Base-by-base conservation (phyloP, 2,329 filamentous ascomycete genomes). In the Neofusicoccum parvum region DNA sequence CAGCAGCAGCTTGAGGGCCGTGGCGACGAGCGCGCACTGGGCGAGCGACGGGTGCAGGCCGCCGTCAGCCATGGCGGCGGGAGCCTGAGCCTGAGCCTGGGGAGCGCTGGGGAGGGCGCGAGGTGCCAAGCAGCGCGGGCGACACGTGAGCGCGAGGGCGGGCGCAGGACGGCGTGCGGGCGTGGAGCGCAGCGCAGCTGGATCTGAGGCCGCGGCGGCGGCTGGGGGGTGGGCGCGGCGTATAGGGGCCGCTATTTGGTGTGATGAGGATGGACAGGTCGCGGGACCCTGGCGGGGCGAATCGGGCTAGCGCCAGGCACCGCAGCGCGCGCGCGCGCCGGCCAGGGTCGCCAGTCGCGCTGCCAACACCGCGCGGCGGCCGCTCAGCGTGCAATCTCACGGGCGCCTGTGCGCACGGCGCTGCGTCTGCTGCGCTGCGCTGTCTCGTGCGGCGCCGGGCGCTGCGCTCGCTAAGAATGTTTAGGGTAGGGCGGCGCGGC, bases 1-100 rank as follows among this genome's bases (percentile, higher is more conserved):
- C 65, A 98, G 85, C 67, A 98, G 87, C 68, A 97, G 83, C 82
- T 98, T 98, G 78, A 98, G 87, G 39, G 93, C 92, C 27, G 91
- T 90, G 65, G 94, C 90, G 70, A 96, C 89, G 70, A 96, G 81
- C 70, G 92, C 92, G 83, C 90, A 94, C 82, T 97, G 94, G 77
- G 88, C 83, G 78, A 98, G 85, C n/a, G 94, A 92, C 65, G 95
- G 95, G 77, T 94, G 93, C 64, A 88, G 63, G 63, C 27, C 27
- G 27, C 23, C 62, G 50, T 43, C 63, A 17, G 51, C 51, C 63
- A 65, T 65, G 56, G 37, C n/a, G 50, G 32, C n/a, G 50, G 27
- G 27, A 32, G 27, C 27, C 2, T 32, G 27, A 32, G 27, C 23
- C 23, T 23, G 23, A 23, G 23, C 23, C 23, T 23, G 23, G 23